Evolutionary conservation across 805 yeast genomes (phyloP).

Genomic region (Priceomyces haplophilus): DNA sequence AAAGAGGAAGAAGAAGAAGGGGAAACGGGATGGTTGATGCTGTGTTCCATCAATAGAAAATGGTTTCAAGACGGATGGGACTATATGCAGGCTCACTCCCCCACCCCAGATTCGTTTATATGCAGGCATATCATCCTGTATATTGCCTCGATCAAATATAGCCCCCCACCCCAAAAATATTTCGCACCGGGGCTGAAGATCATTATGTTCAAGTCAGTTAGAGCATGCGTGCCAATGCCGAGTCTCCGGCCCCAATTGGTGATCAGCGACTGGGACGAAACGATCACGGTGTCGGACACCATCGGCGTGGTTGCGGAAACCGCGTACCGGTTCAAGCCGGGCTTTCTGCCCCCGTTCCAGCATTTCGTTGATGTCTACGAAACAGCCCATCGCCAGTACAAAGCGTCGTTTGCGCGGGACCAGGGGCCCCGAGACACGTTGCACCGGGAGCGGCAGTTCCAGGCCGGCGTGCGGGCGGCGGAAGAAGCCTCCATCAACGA

Average conservation of each 20-base stretch:
- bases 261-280: constrained; percentile 66
- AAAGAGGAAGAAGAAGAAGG: too few species aligned
- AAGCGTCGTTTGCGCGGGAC: constrained; percentile 14
- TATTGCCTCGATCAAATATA: too few species aligned
- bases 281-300: constrained; percentile 56
- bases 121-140: too few species aligned
- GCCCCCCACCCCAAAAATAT: too few species aligned
- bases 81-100: too few species aligned
- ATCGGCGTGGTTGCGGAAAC: constrained; percentile 48
- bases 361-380: constrained; percentile 45
- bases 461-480: constrained; percentile 40
- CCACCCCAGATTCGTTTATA: too few species aligned
- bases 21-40: too few species aligned
- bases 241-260: constrained; percentile 15
- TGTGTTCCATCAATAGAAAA: too few species aligned
- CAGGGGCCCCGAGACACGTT: constrained; percentile 27
- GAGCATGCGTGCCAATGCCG: background rate
- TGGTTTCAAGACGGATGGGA: too few species aligned
- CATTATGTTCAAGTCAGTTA: background rate
- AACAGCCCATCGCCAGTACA: constrained; percentile 32
- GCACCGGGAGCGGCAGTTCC: constrained; percentile 44
- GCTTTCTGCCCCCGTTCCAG: constrained; percentile 35
- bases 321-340: constrained; percentile 39
- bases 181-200: too few species aligned
- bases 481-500: constrained; percentile 50